A percentile compares a stretch with the other conserved stretches of the same genome.
Conservation (phyloP, 257 asterid genomes). For the Fraxinus anomala region DNA sequence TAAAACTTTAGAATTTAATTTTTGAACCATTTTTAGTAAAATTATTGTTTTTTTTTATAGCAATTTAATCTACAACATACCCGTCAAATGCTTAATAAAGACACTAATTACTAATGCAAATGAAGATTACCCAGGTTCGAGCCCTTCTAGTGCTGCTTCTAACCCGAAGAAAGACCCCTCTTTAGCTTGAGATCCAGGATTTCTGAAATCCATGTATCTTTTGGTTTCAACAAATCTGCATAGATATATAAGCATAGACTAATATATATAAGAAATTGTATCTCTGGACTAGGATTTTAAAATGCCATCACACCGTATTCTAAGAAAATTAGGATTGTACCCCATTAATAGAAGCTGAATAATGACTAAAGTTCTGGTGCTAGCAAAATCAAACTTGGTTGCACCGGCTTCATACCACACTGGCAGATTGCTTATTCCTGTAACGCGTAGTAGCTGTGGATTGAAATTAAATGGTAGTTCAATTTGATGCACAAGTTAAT, state of each 20-base stretch:
- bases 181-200: conserved; percentile 87
- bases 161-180: conserved; percentile 79
- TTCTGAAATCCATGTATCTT: conserved; percentile 77
- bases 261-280: not conserved
- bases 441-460: conserved; percentile 70
- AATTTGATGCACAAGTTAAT: not conserved
- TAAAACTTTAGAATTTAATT: not conserved
- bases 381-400: conserved; percentile 70
- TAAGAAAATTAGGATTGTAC: conserved; percentile 36
- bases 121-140: conserved; percentile 73
- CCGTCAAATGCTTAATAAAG: not conserved
- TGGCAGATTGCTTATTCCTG: conserved; percentile 71
- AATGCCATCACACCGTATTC: not conserved
- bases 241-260: conserved; percentile 6
- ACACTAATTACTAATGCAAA: not conserved
- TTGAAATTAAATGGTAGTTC: not conserved
- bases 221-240: conserved; percentile 78
- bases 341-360: conserved; percentile 88
- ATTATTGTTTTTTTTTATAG: no score
- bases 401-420: conserved; percentile 96
- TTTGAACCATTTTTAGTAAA: not conserved
- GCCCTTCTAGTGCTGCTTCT: conserved; percentile 80
- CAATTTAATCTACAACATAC: not conserved
- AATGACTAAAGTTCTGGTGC: conserved; percentile 62
- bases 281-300: conserved; percentile 5